These are phyloP conservation scores for Phytophthora citricola DNA, from an alignment of 352 stramenopile species.

Conservation along the genomic window DNA sequence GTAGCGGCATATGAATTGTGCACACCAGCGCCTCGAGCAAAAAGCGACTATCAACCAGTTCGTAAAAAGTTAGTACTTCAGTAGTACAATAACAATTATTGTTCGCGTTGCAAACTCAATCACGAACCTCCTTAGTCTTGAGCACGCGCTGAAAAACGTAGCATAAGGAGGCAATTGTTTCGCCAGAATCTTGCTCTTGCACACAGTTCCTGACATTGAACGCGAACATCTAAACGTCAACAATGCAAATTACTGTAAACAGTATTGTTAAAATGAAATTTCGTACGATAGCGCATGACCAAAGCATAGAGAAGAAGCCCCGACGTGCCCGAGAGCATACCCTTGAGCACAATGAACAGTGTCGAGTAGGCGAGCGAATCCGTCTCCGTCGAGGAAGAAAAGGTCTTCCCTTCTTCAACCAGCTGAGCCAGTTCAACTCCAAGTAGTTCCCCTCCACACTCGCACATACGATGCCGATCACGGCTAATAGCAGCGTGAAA, in stretches of 20 bases:
- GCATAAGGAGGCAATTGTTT: constrained; percentile 40
- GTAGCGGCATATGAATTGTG: constrained; percentile 46
- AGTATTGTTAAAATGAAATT: no score
- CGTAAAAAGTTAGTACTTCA: not conserved
- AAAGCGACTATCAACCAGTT: constrained; percentile 38
- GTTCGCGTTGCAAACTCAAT: not conserved
- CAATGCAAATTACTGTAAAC: no score
- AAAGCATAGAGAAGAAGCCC: constrained; percentile 44
- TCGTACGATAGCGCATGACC: constrained; percentile 56
- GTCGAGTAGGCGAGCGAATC: constrained; percentile 25
- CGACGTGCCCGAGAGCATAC: constrained; percentile 43
- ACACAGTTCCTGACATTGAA: constrained; percentile 34
- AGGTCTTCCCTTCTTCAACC: constrained; percentile 11
- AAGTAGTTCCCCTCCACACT: constrained; percentile 59
- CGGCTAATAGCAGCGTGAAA: constrained; percentile 49
- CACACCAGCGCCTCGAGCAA: constrained; percentile 52
- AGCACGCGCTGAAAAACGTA: constrained; percentile 47
- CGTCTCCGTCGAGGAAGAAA: constrained; percentile 12
- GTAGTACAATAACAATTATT: no score
- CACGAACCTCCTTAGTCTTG: constrained; percentile 42
- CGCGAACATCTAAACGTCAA: no score
- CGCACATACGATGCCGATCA: constrained; percentile 44
- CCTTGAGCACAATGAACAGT: constrained; percentile 49
- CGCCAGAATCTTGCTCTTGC: constrained; percentile 51
- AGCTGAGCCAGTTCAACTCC: constrained; percentile 42